Base-by-base conservation (phyloP, 352 stramenopile species). In the Aphanomyces invadans region DNA sequence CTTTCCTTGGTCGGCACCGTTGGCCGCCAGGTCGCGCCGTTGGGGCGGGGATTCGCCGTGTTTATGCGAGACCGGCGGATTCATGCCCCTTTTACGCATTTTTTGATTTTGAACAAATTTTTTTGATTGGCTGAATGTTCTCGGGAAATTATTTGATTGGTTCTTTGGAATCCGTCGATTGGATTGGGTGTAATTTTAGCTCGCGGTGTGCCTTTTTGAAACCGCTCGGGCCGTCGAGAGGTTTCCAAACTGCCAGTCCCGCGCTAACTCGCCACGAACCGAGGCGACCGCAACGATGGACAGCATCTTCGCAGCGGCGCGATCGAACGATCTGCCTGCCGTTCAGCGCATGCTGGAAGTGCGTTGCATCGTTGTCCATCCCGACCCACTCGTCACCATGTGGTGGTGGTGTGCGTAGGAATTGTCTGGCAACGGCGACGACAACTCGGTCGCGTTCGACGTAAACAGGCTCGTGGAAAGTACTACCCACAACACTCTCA, bases 401-500 rank as follows among this genome's bases (percentile, higher is more conserved):
- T 26, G 25, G 26, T 48, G 21, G n/a, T 48, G 21, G 29, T 17
- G 19, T 5, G 2, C 3, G 36, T 57, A 57, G 49, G 29, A 38
- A 9, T 33, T 57, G 49, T n/a, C 49, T 1, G 17, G 19, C 21
- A 38, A 19, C 29, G 49, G 49, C 49, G 42, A 63, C 26, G 55
- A 63, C 36, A 46, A 63, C 36, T 7, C 36, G 7, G 36, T 42
- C 11, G 55, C n/a, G 19, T 63, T 67, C 17, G 44, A 67, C 2
- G 46, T 89, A 21, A 73, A 78, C 26, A 36, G 65, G 0, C 69
- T 93, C 3, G 54, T 90, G 0, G 84, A 91, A 61, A 36, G 70
- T 2, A 89, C 87, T 67, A 88, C 79, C 12, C 74, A 76, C 25
- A 91, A 91, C 70, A 89, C 81, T 19, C 62, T 91, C 25, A 70